Base-by-base conservation (phyloP, 495 filamentous ascomycete genomes). In the Tuber borchii region DNA sequence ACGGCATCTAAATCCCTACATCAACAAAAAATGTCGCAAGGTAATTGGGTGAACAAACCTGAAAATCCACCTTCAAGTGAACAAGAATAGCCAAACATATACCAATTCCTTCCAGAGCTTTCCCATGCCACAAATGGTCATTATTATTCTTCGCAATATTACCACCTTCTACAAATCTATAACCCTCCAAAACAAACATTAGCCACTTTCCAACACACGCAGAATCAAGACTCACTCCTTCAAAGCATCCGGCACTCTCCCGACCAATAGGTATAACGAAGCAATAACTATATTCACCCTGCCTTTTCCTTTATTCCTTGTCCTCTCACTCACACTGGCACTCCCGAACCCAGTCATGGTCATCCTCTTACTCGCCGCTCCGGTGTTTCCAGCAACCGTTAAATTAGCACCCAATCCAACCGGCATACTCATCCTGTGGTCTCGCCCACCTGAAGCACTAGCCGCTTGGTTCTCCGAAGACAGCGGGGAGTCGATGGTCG, bases 41-140 rank as follows among this genome's bases (percentile, higher is more conserved):
- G 20, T 48, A 48, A 42, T 20, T 19, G 37, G 44, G 61, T 31
- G 46, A 72, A 79, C 85, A 77, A 83, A 97, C 91, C 84, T 92
- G 90, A 84, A 97, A 99, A 83, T 97, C 92, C 82, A 94, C 87
- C 20, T 91, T 92, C 70, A 90, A 88, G 91, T 93, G 96, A 72
- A 90, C 92, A 71, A 96, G 89, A 85, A 98, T 89, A 43, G 98
- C 79, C 76, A 97, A 87, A 82, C 90, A 91, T 70, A 97, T 88
- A 20, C 94, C 85, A 77, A 95, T 91, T 16, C 93, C 90, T 81
- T 98, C 95, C 44, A 98, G 87, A 5, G 92, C 94, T 85, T 98
- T 99, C 19, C 91, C 95, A 86, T 98, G 93, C 95, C 95, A 99
- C 12, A 97, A 83, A 86, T 97, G 92, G 84, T 98, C 95, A 83